Percentiles rank a stretch among this genome's conserved stretches.
phyloP scores from a whole-genome alignment of 179 eudicot genomes.

The Vitellaria paradoxa region DNA sequence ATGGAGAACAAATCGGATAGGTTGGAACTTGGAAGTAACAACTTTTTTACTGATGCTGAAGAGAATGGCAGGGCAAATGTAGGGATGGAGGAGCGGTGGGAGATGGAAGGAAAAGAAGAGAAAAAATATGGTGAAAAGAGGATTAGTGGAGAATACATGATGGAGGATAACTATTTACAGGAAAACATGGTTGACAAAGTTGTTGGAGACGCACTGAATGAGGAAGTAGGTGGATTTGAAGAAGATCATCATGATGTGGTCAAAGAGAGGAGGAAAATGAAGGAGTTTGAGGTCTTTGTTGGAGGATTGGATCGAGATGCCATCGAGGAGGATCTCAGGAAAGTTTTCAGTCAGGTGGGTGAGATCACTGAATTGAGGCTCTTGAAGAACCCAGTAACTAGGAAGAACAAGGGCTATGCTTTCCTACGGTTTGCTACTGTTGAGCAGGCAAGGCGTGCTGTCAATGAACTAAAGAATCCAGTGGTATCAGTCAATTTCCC shows the following conservation, averaged over 20 bases:
- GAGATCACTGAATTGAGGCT: slow-evolving; percentile 14
- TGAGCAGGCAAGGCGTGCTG: slow-evolving; percentile 18
- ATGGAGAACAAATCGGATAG: background rate
- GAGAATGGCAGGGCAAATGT: background rate
- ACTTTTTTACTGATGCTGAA: background rate
- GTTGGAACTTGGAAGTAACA: slow-evolving; percentile 5
- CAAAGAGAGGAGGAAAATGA: slow-evolving; percentile 8
- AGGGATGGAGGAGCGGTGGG: background rate
- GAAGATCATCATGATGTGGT: slow-evolving; percentile 8
- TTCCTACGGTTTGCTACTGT: slow-evolving; percentile 3
- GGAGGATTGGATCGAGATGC: slow-evolving; percentile 13
- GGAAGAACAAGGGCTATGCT: slow-evolving; percentile 15
- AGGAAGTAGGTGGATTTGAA: background rate
- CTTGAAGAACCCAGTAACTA: slow-evolving; percentile 7
- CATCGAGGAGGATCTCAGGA: slow-evolving; percentile 6
- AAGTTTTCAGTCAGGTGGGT: slow-evolving; percentile 11
- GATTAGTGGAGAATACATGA: background rate
- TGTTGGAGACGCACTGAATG: background rate
- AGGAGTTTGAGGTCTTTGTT: slow-evolving; percentile 13
- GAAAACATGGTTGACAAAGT: background rate
- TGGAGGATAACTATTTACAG: background rate
- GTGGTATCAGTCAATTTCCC: slow-evolving; percentile 6
- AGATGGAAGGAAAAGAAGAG: background rate
- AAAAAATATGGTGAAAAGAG: background rate
- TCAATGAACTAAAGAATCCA: slow-evolving; percentile 12